A percentile compares a stretch with the other conserved stretches of the same genome.
phyloP scores from a whole-genome alignment of 2,329 filamentous ascomycete species.

The Aspergillus novoparasiticus region DNA sequence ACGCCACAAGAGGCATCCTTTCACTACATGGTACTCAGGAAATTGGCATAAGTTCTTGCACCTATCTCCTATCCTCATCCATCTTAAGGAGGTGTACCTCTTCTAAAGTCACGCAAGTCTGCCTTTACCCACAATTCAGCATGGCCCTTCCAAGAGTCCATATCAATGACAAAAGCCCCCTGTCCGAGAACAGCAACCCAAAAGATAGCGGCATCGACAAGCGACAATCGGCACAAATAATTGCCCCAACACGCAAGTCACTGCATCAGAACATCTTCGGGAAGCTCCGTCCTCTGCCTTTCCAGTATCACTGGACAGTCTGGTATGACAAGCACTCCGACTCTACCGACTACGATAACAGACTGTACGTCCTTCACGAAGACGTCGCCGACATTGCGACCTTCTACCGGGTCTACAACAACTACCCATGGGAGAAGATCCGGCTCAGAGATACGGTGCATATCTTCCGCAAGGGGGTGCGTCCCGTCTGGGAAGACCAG shows the following conservation, averaged over 20 bases:
- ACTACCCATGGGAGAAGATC: conserved; percentile 74
- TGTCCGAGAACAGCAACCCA: conserved; percentile 17
- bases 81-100: background rate
- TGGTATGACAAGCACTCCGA: conserved; percentile 49
- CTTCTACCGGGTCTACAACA: conserved; percentile 82
- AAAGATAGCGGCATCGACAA: conserved; percentile 5
- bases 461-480: conserved; percentile 77
- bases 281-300: conserved; percentile 49
- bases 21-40: background rate
- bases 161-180: conserved; percentile 24
- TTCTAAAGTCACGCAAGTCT: background rate
- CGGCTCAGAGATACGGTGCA: conserved; percentile 77
- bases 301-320: conserved; percentile 52
- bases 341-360: conserved; percentile 32
- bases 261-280: conserved; percentile 48
- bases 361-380: conserved; percentile 42
- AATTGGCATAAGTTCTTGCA: background rate
- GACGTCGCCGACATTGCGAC: conserved; percentile 46
- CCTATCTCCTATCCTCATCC: background rate
- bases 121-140: background rate
- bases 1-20: background rate
- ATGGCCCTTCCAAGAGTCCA: conserved; percentile 28
- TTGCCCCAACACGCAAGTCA: conserved; percentile 33
- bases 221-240: background rate
- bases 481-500: conserved; percentile 80